These are phyloP conservation scores for Candida argentea DNA, from an alignment of 805 yeast genomes.

Conservation along the genomic window DNA sequence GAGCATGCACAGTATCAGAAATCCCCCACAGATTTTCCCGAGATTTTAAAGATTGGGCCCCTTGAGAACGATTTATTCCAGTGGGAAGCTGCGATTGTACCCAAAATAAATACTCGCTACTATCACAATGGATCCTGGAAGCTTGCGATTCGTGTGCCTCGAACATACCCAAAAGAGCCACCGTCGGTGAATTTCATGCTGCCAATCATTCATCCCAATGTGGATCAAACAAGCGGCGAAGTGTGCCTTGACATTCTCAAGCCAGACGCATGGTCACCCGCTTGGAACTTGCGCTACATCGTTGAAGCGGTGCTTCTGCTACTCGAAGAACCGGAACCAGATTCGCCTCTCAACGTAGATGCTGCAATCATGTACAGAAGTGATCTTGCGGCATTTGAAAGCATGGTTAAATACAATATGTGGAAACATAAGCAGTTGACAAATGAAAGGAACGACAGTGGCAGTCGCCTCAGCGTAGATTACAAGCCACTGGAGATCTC, in stretches of 20 bases:
- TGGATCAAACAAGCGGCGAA: constrained; percentile 43
- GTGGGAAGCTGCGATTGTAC: constrained; percentile 41
- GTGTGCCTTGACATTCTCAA: constrained; percentile 62
- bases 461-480: neutral
- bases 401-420: constrained; percentile 28
- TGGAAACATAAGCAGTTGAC: constrained; percentile 17
- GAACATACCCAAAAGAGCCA: constrained; percentile 47
- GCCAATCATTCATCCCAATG: constrained; percentile 33
- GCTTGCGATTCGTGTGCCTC: constrained; percentile 35
- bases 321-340: constrained; percentile 57
- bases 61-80: constrained; percentile 36
- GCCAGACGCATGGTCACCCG: constrained; percentile 57
- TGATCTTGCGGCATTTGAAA: constrained; percentile 29
- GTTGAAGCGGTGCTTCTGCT: constrained; percentile 49
- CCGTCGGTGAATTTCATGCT: constrained; percentile 43
- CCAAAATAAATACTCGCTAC: constrained; percentile 35
- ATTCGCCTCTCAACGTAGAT: constrained; percentile 63
- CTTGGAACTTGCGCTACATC: constrained; percentile 52
- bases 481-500: neutral
- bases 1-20: constrained; percentile 25
- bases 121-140: constrained; percentile 42
- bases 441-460: neutral
- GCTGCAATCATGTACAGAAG: constrained; percentile 48
- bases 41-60: too few species aligned
- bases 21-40: constrained; percentile 31